Base-by-base conservation (phyloP, 306 rosid genomes). In the Ormosia semicastrata region DNA sequence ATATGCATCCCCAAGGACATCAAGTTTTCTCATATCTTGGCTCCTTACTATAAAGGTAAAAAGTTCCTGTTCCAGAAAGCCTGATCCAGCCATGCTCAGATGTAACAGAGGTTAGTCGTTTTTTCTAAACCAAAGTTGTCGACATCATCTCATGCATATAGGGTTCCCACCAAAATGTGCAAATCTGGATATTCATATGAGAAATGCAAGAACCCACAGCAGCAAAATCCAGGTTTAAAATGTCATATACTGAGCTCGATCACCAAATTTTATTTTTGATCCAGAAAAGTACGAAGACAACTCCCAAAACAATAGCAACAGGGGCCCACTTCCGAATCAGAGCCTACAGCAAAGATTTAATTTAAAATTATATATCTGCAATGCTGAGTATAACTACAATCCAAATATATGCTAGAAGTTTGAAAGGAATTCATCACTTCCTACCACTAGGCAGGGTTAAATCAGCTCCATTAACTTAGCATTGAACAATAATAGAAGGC, bases 251-350 rank as follows among this genome's bases (percentile, higher is more conserved):
- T 64, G 46, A 53, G 87, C 71, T 66, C 33, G 85, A 82, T 96
- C 94, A 75, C 97, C 99, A 94, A 49, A 96, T 74, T 93, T 93
- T 96, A 60, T 87, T 87, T 84, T 95, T 95, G 69, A 96, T 81
- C 98, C 99, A 96, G 92, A 92, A 93, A 73, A 96, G 94, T n/a
- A 96, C 87, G 88, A 93, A 89, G 82, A 96, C 99, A 71, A 96
- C 97, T 90, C 99, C 99, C 6, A 96, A 84, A 68, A 96, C 99
- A 79, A 92, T 88, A 49, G 97, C 91, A 77, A 92, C 90, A 9
- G 97, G 97, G 1, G 94, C 97, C 91, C 91, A 88, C 88, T 92
- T 92, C 52, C 88, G 89, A 62, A 92, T 90, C 47, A 92, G 75
- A 47, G 94, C 94, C 97, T 92, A 67, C 75, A 84, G 66, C 56